Conservation (phyloP, 495 filamentous ascomycete species). For the Talaromyces wortmannii region DNA sequence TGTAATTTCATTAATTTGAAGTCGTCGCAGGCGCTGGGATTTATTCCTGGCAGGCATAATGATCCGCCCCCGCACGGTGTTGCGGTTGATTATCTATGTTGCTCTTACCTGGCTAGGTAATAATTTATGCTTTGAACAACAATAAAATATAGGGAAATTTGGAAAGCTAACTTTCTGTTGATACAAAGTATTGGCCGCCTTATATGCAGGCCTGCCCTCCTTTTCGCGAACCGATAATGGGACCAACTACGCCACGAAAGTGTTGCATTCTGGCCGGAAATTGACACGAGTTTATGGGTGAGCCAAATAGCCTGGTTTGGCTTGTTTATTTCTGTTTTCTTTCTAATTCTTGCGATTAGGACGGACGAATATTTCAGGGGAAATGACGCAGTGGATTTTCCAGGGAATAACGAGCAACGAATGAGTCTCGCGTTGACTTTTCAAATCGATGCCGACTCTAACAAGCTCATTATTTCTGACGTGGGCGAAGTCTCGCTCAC, state of each 20-base stretch:
- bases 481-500: background rate
- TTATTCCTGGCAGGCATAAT: background rate
- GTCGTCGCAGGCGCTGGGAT: no score
- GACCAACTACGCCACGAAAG: background rate
- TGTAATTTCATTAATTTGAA: no score
- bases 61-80: background rate
- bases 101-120: background rate
- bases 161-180: no score
- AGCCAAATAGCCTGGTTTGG: background rate
- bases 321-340: background rate
- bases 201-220: background rate
- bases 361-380: background rate
- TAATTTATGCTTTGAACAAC: no score
- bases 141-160: background rate
- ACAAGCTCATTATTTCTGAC: background rate
- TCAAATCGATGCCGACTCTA: background rate
- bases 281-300: constrained; percentile 1
- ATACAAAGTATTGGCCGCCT: background rate
- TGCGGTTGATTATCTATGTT: background rate
- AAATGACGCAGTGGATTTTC: background rate
- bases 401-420: background rate
- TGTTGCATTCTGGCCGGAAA: background rate
- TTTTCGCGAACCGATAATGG: constrained; percentile 1
- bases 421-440: background rate
- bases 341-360: background rate